Conservation (phyloP, 352 stramenopile species). For the Globisporangium splendens region DNA sequence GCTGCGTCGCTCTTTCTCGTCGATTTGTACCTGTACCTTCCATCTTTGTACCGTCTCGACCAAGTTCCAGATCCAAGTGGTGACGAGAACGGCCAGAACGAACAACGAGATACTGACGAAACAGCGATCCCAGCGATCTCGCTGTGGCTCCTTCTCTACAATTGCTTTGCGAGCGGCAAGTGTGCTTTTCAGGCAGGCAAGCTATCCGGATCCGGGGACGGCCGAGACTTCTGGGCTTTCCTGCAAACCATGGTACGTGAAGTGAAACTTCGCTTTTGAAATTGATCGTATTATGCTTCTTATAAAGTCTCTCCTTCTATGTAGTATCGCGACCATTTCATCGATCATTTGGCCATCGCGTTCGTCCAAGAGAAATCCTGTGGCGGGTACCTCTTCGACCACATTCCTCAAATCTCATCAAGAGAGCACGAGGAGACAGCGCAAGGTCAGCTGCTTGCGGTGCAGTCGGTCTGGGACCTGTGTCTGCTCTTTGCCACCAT, state of each 20-base stretch:
- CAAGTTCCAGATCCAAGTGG: neutral
- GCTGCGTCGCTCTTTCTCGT: slow-evolving; percentile 67
- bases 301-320: neutral
- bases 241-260: slow-evolving; percentile 39
- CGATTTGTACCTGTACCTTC: slow-evolving; percentile 68
- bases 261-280: neutral
- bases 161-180: slow-evolving; percentile 26
- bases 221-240: slow-evolving; percentile 50
- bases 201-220: slow-evolving; percentile 16
- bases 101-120: neutral
- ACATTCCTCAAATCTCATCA: slow-evolving; percentile 15
- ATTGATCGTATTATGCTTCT: neutral
- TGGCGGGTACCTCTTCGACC: slow-evolving; percentile 35
- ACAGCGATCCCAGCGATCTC: slow-evolving; percentile 35
- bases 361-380: slow-evolving; percentile 37
- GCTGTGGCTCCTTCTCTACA: slow-evolving; percentile 55
- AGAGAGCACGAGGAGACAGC: slow-evolving; percentile 8
- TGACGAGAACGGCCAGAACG: neutral
- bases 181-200: slow-evolving; percentile 20
- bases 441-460: slow-evolving; percentile 19
- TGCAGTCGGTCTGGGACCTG: slow-evolving; percentile 21
- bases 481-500: slow-evolving; percentile 14
- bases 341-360: slow-evolving; percentile 33
- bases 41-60: slow-evolving; percentile 46
- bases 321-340: slow-evolving; percentile 24